Conservation (phyloP, 768 basidiomycete genomes). For the Trametopsis cervina region DNA sequence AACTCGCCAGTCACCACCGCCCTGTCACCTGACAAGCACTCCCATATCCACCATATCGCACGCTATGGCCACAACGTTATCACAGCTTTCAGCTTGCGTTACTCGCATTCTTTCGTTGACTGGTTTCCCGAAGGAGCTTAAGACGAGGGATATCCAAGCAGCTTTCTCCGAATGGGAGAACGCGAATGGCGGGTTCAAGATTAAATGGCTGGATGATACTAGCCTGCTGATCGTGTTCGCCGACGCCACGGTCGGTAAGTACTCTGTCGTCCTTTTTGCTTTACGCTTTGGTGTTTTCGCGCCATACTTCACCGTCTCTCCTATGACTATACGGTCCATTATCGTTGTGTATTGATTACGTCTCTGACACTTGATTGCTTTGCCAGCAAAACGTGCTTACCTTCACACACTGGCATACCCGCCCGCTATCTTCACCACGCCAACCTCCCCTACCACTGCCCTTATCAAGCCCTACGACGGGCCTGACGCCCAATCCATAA, state of each 20-base stretch:
- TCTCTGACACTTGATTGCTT: background rate
- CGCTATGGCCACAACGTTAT: conserved; percentile 63
- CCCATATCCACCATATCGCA: conserved; percentile 1
- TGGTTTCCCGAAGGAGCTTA: conserved; percentile 93
- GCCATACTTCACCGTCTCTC: too few relatives aligned
- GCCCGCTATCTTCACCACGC: conserved; percentile 59
- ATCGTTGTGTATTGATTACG: background rate
- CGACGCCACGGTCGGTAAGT: conserved; percentile 85
- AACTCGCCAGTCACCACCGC: conserved; percentile 11
- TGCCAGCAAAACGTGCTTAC: conserved; percentile 91
- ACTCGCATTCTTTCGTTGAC: conserved; percentile 90
- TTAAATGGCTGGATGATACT: conserved; percentile 98
- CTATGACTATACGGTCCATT: background rate
- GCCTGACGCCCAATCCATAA: conserved; percentile 82
- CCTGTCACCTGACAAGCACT: conserved; percentile 13
- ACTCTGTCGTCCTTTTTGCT: conserved; percentile 3
- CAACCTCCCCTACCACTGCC: conserved; percentile 43
- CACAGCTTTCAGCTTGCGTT: conserved; percentile 87
- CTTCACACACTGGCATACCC: conserved; percentile 82
- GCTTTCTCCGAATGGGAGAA: conserved; percentile 89
- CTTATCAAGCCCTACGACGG: conserved; percentile 90
- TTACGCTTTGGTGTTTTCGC: background rate
- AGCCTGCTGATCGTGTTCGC: conserved; percentile 92
- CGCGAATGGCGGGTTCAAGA: conserved; percentile 89
- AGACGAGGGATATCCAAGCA: conserved; percentile 92